A percentile compares a stretch with the other conserved stretches of the same genome.
phyloP scores from a whole-genome alignment of 352 stramenopile species.

The Pythium brachiatum region DNA sequence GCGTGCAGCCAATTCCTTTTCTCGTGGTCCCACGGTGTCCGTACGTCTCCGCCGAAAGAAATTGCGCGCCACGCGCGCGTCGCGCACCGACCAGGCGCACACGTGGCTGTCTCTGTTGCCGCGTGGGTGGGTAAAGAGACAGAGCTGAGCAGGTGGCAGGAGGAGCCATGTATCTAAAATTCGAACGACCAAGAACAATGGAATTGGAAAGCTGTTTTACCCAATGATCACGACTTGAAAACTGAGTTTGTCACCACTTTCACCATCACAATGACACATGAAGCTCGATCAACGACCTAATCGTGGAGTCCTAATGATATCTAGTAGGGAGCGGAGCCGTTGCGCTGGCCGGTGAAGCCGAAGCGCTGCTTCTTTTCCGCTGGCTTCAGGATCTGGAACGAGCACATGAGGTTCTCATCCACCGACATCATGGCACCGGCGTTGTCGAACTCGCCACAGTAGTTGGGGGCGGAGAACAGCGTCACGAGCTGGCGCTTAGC shows the following conservation, averaged over 20 bases:
- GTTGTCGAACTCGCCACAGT: slow-evolving; percentile 86
- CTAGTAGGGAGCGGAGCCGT: slow-evolving; percentile 12
- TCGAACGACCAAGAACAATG: not conserved
- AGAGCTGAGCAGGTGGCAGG: too few relatives aligned
- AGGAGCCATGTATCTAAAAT: too few relatives aligned
- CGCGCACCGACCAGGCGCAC: not conserved
- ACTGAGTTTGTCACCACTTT: not conserved
- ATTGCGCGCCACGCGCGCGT: not conserved
- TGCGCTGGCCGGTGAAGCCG: slow-evolving; percentile 42
- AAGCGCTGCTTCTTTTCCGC: slow-evolving; percentile 83
- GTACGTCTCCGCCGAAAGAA: slow-evolving; percentile 1
- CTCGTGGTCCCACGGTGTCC: slow-evolving; percentile 11
- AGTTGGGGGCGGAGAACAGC: slow-evolving; percentile 90
- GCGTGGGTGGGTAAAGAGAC: too few relatives aligned
- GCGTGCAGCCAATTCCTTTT: slow-evolving; percentile 5
- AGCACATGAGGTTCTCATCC: slow-evolving; percentile 73
- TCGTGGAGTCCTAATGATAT: not conserved
- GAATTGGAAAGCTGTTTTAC: not conserved
- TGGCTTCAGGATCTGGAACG: slow-evolving; percentile 71
- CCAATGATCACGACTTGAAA: not conserved
- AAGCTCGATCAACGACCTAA: not conserved
- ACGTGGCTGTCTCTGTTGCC: too few relatives aligned
- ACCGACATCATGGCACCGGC: slow-evolving; percentile 80
- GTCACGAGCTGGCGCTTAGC: slow-evolving; percentile 86
- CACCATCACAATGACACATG: not conserved